Evolutionary conservation across 129 eudicot species (phyloP).

Genomic region (Flaveria ramosissima): DNA sequence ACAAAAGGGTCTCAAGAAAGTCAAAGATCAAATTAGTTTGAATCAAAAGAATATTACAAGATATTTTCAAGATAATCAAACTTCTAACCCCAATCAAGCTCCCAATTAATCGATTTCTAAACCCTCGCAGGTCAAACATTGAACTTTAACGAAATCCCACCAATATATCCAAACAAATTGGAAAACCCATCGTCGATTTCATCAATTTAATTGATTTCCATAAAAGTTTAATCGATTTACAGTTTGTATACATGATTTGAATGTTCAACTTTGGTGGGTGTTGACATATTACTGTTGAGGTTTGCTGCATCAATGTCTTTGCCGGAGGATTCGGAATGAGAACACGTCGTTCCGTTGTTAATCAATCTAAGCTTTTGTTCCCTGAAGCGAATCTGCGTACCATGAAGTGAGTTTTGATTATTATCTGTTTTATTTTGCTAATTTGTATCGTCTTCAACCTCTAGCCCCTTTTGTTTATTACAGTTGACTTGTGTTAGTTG

Average conservation of each 20-base stretch:
- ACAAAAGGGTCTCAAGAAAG: neutral
- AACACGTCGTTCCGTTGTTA: constrained; percentile 16
- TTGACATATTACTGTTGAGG: no score
- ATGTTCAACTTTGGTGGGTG: neutral
- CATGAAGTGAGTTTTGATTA: constrained; percentile 41
- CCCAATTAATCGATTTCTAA: neutral
- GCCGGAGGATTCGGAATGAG: constrained; percentile 21
- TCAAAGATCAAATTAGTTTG: constrained; percentile 25
- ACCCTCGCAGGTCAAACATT: neutral
- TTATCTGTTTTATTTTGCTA: neutral
- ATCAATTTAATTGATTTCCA: neutral
- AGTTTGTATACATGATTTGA: neutral
- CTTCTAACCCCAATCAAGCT: constrained; percentile 9
- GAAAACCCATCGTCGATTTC: neutral
- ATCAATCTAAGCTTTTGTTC: constrained; percentile 15
- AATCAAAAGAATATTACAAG: neutral
- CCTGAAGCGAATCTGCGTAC: constrained; percentile 22
- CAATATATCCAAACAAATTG: constrained; percentile 2
- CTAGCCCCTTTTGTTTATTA: neutral
- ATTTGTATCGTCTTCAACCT: no score
- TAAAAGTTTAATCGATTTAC: neutral
- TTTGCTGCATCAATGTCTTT: constrained; percentile 12
- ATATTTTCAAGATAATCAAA: neutral
- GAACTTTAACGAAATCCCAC: neutral
- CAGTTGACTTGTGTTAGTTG: neutral